phyloP scores from a whole-genome alignment of 148 eudicot genomes.

The Silene uniflora region DNA sequence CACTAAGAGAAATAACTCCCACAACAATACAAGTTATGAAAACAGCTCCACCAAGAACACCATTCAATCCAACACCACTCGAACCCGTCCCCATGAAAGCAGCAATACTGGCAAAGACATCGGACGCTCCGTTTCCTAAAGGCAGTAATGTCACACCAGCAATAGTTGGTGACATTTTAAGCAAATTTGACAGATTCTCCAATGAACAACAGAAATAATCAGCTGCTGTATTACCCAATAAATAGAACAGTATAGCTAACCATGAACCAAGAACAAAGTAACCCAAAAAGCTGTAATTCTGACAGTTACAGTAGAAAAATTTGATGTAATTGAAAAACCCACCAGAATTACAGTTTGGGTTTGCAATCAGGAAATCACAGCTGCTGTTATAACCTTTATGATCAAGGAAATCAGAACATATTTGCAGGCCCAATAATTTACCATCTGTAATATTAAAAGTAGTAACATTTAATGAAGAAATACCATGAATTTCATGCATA shows the following conservation, averaged over 20 bases:
- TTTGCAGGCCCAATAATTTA: constrained; percentile 9
- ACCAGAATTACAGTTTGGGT: constrained; percentile 58
- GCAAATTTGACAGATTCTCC: constrained; percentile 46
- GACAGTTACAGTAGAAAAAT: constrained; percentile 56
- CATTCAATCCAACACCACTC: constrained; percentile 51
- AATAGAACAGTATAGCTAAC: constrained; percentile 46
- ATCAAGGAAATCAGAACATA: constrained; percentile 44
- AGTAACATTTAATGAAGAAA: constrained; percentile 15
- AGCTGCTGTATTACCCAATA: constrained; percentile 64
- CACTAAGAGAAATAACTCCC: constrained; percentile 46
- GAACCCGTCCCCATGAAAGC: constrained; percentile 50
- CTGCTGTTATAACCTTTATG: constrained; percentile 41
- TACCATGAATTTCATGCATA: constrained; percentile 21
- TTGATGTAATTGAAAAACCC: constrained; percentile 61
- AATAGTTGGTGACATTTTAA: constrained; percentile 55
- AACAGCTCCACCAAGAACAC: constrained; percentile 62
- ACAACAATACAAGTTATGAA: constrained; percentile 63
- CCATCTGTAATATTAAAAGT: background rate
- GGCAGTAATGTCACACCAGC: constrained; percentile 71
- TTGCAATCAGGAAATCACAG: constrained; percentile 56
- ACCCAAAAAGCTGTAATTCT: constrained; percentile 29
- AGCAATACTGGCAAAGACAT: constrained; percentile 74
- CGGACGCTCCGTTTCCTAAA: constrained; percentile 74
- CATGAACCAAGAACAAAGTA: constrained; percentile 38
- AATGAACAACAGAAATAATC: constrained; percentile 68